Evolutionary conservation across 768 basidiomycete genomes (phyloP), one percentile per base, ranked within the genome.

Genomic region (Boletus tylopilopsis): DNA sequence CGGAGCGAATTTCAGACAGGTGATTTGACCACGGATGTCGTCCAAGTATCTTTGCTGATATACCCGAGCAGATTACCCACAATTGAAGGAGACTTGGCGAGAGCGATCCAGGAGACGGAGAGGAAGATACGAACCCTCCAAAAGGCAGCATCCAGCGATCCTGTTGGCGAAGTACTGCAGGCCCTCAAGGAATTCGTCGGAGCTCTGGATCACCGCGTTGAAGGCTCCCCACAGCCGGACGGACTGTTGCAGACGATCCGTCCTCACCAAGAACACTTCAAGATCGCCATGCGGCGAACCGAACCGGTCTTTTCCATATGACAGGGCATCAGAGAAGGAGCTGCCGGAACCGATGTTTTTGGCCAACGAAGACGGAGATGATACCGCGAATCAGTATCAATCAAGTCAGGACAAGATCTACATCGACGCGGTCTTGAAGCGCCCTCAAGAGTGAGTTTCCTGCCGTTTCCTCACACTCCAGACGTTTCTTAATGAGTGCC

Each of bases 1-100:
- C 84, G 0, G 79, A 82, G 24, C 64, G 85, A 3, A 85, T 89
- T 32, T 66, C 75, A 0, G 80, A 79, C 54, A 68, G 82, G 87
- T 85, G 45, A 3, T 69, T 64, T 19, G 24, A n/a, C n/a, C 6
- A 5, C 10, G 12, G 9, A 7, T 15, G 9, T 35, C n/a, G 11
- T 21, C 10, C n/a, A n/a, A n/a, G n/a, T n/a, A n/a, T 0, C 29
- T 30, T 11, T 22, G 21, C 38, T 55, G 11, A 48, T 10, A 0
- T 25, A 19, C 42, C 5, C 11, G 7, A 19, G 16, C 46, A 89
- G 87, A 36, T 71, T 89, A 0, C 85, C 87, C 0, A 67, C 77
- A 49, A 80, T 87, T 9, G 77, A 80, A 42, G 71, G 78, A 1
- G 85, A 87, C 50, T 64, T 87, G 23, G 72, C 76, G 21, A 67